Percentiles rank a stretch among this genome's conserved stretches.
Evolutionary conservation across 768 basidiomycete genomes (phyloP).

Genomic region (Hydnum rufescens): DNA sequence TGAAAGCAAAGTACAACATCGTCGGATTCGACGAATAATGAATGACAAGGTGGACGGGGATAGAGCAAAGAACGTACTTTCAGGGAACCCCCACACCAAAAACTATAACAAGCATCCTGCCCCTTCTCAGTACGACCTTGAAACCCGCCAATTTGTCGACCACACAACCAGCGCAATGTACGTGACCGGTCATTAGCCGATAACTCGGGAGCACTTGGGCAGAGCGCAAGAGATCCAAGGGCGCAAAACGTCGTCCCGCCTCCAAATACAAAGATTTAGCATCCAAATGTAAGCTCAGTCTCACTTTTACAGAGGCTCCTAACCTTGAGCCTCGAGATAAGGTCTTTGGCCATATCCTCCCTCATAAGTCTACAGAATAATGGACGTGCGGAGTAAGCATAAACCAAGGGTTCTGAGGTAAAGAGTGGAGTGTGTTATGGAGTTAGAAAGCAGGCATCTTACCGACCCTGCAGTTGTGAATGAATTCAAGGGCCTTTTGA

Average conservation of each 20-base stretch:
- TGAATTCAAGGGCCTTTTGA: slow-evolving; percentile 37
- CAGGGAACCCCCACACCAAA: slow-evolving; percentile 79
- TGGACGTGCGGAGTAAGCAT: too few relatives aligned
- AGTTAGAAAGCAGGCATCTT: not conserved
- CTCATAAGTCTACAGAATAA: slow-evolving; percentile 51
- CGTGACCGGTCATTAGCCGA: slow-evolving; percentile 25
- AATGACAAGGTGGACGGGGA: not conserved
- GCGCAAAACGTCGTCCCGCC: slow-evolving; percentile 92
- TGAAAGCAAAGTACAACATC: too few relatives aligned
- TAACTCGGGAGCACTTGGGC: slow-evolving; percentile 10
- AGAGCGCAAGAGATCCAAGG: slow-evolving; percentile 39
- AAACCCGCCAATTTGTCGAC: slow-evolving; percentile 72
- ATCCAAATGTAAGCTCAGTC: not conserved
- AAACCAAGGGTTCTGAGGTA: too few relatives aligned
- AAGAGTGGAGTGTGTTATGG: too few relatives aligned
- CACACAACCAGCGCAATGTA: slow-evolving; percentile 59
- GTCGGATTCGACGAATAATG: too few relatives aligned
- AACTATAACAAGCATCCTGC: slow-evolving; percentile 88
- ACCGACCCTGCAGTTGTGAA: slow-evolving; percentile 52
- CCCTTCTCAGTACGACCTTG: slow-evolving; percentile 74
- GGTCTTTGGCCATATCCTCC: slow-evolving; percentile 80
- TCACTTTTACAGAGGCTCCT: slow-evolving; percentile 12
- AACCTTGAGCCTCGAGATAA: slow-evolving; percentile 57
- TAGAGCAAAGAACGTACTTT: slow-evolving; percentile 25
- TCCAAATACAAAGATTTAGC: too few relatives aligned